Evolutionary conservation across 192 early-diverging fungal genomes (phyloP), one percentile per base, ranked within the genome.

Genomic region (Backusella macrospora): DNA sequence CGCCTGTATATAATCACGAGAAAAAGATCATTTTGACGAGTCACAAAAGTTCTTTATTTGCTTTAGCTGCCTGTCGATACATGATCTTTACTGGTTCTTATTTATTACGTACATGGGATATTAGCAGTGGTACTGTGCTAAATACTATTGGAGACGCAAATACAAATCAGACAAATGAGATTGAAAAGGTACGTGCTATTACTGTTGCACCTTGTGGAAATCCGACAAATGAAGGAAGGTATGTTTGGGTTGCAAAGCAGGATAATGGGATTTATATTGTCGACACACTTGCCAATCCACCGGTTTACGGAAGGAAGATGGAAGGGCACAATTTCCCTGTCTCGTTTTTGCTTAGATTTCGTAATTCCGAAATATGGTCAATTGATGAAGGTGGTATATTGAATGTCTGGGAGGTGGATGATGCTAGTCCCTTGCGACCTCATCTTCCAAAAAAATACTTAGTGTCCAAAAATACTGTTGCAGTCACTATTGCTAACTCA

Each of bases 341-440:
- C 10, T 81, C 78, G 18, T 85, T 85, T 55, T 89, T 94, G 34
- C 74, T 94, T 55, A 82, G 86, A 6, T 72, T 80, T 37, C 45
- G 73, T 12, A 83, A 83, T 46, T 70, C 74, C 15, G 79, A 89
- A 45, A 78, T 94, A 68, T 92, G 89, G 88, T 92, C 91, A 8
- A 65, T 92, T 8, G 92, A 94, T 65, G 90, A 91, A 18, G 83
- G 73, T 64, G 91, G 91, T 9, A 73, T 82, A 14, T 73, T 92
- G 18, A 86, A 85, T 55, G 73, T 86, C 15, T 92, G 90, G 90
- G 76, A 81, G 0, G 77, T 75, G 1, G 43, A 72, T 23, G 29
- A 39, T 34, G 65, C 39, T 12, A 55, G 71, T 66, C 66, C 69
- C 7, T 26, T 74, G 8, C 43, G 67, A 46, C 38, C 38, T n/a